Conservation (phyloP, 164 flowering plant genomes). For the Magnolia changhungtana region DNA sequence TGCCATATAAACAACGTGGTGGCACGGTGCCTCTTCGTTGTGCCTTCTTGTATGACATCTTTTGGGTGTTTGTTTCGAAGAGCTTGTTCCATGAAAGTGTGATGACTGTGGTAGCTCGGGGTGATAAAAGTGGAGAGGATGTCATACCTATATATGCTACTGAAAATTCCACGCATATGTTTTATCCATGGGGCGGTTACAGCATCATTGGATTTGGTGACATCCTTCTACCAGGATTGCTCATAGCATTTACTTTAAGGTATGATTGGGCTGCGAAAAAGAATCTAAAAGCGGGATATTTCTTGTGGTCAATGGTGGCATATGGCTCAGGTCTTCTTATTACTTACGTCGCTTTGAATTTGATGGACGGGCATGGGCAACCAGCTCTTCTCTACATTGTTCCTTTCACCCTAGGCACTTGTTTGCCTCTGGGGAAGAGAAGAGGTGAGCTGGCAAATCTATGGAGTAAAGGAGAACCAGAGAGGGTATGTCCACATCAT, state of each 20-base stretch:
- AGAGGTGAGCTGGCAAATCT: slow-evolving; percentile 60
- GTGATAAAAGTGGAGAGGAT: slow-evolving; percentile 94
- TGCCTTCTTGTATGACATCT: too few species aligned
- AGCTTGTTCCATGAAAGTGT: too few species aligned
- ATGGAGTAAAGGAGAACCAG: slow-evolving; percentile 75
- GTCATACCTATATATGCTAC: slow-evolving; percentile 95
- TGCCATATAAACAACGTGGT: too few species aligned
- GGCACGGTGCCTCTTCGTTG: too few species aligned
- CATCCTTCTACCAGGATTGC: slow-evolving; percentile 87
- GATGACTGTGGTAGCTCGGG: slow-evolving; percentile 99
- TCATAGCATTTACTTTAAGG: slow-evolving; percentile 82
- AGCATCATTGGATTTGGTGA: slow-evolving; percentile 98
- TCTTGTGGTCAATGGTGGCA: slow-evolving; percentile 88
- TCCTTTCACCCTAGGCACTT: slow-evolving; percentile 78
- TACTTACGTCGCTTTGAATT: slow-evolving; percentile 82
- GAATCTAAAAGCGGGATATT: slow-evolving; percentile 75
- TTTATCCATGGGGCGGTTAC: slow-evolving; percentile 99
- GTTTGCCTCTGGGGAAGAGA: slow-evolving; percentile 55
- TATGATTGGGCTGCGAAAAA: slow-evolving; percentile 91
- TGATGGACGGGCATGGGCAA: slow-evolving; percentile 98
- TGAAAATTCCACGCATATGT: slow-evolving; percentile 94
- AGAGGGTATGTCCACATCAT: slow-evolving; percentile 63
- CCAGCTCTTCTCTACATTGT: slow-evolving; percentile 93
- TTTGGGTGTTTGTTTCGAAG: too few species aligned
- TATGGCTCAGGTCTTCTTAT: slow-evolving; percentile 89